phyloP scores from a whole-genome alignment of 208 protist species.

The Balamuthia mandrillaris region DNA sequence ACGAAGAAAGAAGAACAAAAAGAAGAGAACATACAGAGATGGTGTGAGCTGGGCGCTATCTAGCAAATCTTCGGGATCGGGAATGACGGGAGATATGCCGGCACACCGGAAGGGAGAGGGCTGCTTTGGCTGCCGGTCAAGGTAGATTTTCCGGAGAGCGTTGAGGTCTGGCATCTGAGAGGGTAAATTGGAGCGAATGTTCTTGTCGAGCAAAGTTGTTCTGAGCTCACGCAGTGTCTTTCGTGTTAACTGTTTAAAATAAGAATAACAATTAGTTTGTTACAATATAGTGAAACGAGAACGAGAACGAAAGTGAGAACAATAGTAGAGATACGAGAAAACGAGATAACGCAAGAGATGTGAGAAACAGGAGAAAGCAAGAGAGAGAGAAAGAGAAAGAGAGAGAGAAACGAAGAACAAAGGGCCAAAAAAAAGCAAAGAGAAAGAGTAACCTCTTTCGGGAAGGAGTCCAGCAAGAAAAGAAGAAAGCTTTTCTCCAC shows the following conservation, averaged over 20 bases:
- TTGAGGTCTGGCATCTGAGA: background rate
- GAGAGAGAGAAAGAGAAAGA: background rate
- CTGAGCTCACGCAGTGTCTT: background rate
- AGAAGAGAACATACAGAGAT: background rate
- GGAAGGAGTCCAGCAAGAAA: background rate
- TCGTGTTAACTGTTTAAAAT: constrained; percentile 30
- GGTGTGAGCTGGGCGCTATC: too few species aligned
- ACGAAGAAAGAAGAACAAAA: background rate
- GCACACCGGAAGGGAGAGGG: constrained; percentile 21
- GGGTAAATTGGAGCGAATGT: background rate
- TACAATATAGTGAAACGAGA: too few species aligned
- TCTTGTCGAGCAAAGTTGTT: background rate
- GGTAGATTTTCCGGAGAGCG: background rate
- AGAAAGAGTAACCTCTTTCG: constrained; percentile 28
- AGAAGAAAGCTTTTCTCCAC: background rate
- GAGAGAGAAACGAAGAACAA: background rate
- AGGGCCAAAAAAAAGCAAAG: background rate
- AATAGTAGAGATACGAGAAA: too few species aligned
- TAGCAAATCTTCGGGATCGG: background rate
- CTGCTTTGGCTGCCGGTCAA: constrained; percentile 12
- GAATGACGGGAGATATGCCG: background rate
- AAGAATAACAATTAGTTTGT: too few species aligned
- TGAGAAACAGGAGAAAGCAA: background rate
- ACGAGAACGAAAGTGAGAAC: background rate
- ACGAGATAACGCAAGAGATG: background rate